Base-by-base conservation (phyloP, 208 protist species). In the Spongospora subterranea region DNA sequence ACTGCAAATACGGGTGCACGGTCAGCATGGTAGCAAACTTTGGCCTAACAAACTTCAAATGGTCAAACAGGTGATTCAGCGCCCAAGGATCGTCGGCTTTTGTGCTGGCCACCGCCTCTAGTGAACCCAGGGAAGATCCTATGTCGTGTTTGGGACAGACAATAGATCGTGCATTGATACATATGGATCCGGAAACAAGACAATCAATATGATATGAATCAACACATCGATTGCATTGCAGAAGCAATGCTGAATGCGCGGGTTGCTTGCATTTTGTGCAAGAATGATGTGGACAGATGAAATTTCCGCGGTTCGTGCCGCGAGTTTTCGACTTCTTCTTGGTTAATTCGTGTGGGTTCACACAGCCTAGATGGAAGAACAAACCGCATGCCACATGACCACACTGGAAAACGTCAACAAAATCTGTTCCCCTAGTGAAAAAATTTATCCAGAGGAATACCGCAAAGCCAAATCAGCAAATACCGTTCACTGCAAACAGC, bases 211-310 rank as follows among this genome's bases (percentile, higher is more conserved):
- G 71, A 82, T 82, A 82, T 20, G 71, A 6, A 43, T 82, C 71
- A 82, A 82, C 71, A 82, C 71, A 82, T 6, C 71, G 71, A 82
- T 82, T 82, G n/a, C 71, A 82, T 43, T 82, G 71, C 17, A 82
- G 35, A 20, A 82, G 71, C 71, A 82, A 43, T 20, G 71, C 71
- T 6, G 71, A 40, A 6, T 6, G 71, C 35, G 71, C 71, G 17
- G n/a, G 71, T 43, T 82, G 71, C 6, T 35, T 6, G n/a, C 71
- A 82, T 82, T 35, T 35, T 6, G 71, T n/a, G n/a, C 71, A 82
- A 6, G 71, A 20, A n/a, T 82, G 71, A 82, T 82, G 71, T 20
- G 71, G 71, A 43, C 71, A 82, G 71, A 82, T 82, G 71, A 82
- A 82, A 35, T 82, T 82, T 13, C 71, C 71, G n/a, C 71, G 71